Evolutionary conservation across 1,284 basidiomycete genomes (phyloP).

Genomic region (Trametes sp.): DNA sequence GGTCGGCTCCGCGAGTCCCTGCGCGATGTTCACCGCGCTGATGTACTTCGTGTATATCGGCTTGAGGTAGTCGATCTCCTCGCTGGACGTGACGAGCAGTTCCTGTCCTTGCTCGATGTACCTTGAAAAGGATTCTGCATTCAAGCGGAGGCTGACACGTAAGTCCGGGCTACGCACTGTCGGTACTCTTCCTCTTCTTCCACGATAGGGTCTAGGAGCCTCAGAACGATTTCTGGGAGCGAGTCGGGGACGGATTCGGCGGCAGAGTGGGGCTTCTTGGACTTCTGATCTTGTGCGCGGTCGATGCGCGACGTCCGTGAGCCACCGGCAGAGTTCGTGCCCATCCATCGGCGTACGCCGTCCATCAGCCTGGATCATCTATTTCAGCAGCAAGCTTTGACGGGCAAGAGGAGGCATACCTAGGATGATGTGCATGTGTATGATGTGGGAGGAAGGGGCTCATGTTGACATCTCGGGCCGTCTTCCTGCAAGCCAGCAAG

Average conservation of each 20-base stretch:
- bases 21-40: conserved; percentile 57
- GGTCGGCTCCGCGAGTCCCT: conserved; percentile 47
- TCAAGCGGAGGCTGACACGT: too few species aligned
- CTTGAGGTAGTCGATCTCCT: conserved; percentile 60
- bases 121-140: conserved; percentile 42
- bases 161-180: conserved; percentile 55
- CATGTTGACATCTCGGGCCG: conserved; percentile 66
- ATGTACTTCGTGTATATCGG: conserved; percentile 53
- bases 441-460: conserved; percentile 78
- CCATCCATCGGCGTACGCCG: conserved; percentile 77
- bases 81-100: conserved; percentile 53
- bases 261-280: conserved; percentile 38
- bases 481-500: conserved; percentile 57
- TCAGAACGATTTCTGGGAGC: conserved; percentile 68
- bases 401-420: conserved; percentile 40
- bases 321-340: conserved; percentile 53
- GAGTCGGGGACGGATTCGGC: conserved; percentile 55
- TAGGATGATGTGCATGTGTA: conserved; percentile 49
- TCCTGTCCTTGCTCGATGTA: conserved; percentile 79
- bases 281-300: conserved; percentile 44
- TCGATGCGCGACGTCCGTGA: conserved; percentile 50
- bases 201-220: conserved; percentile 72
- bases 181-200: conserved; percentile 83
- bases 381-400: neutral
- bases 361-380: conserved; percentile 65